These are phyloP conservation scores for Grigorovia yakushimaensis DNA, from an alignment of 805 yeast genomes.

Conservation along the genomic window DNA sequence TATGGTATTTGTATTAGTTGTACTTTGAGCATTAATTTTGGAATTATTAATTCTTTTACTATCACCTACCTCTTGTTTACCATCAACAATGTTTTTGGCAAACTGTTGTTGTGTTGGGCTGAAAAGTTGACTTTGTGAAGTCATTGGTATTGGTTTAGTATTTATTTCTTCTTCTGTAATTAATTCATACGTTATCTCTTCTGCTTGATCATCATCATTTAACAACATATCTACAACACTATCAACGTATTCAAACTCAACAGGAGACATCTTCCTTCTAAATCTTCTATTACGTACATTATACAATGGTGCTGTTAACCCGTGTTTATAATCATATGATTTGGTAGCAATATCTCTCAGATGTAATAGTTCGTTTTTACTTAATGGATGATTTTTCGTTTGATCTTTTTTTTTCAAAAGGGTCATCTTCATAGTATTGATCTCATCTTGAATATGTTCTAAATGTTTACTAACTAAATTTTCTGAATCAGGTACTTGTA, in stretches of 20 bases:
- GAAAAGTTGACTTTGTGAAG: not conserved
- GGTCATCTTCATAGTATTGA: conserved; percentile 15
- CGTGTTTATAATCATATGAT: conserved; percentile 48
- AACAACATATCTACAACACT: conserved; percentile 68
- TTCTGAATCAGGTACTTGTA: conserved; percentile 35
- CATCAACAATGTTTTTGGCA: not conserved
- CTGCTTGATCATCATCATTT: conserved; percentile 72
- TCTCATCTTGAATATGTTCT: conserved; percentile 22
- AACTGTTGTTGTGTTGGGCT: not conserved
- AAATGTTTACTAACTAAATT: conserved; percentile 29
- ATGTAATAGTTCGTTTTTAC: conserved; percentile 21
- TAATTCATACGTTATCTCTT: conserved; percentile 66
- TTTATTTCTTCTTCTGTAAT: conserved; percentile 42
- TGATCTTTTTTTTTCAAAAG: conserved; percentile 13
- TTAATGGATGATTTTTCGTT: conserved; percentile 18
- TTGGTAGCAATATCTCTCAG: conserved; percentile 17
- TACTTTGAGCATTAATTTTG: no score
- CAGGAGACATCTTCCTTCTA: conserved; percentile 57
- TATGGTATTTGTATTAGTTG: not conserved
- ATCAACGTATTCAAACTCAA: conserved; percentile 70
- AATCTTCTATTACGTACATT: conserved; percentile 62
- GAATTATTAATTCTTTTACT: no score
- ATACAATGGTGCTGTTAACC: conserved; percentile 72
- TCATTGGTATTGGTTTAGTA: conserved; percentile 18
- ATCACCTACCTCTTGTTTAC: not conserved